A percentile compares a stretch with the other conserved stretches of the same genome.
These are phyloP conservation scores for Erodium texanum DNA, from an alignment of 441 rosid genomes.

Conservation along the genomic window DNA sequence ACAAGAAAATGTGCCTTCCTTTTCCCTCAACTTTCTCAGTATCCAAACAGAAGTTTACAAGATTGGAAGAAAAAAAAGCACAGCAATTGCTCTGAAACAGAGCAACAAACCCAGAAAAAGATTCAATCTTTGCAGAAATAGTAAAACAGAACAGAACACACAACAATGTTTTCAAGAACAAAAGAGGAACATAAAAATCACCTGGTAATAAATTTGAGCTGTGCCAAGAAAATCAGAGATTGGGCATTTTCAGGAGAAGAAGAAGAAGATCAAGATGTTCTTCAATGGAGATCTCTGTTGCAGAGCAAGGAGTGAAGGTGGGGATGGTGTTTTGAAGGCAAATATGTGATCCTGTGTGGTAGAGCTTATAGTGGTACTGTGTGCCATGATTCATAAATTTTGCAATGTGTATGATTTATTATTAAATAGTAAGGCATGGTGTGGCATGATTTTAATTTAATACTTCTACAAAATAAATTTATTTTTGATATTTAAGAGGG, in stretches of 20 bases:
- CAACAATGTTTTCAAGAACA: no score
- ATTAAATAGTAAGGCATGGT: background rate
- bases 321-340: background rate
- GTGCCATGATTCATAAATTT: background rate
- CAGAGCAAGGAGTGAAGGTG: background rate
- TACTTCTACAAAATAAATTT: no score
- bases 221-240: background rate
- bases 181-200: background rate
- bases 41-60: slow-evolving; percentile 20
- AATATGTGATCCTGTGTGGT: background rate
- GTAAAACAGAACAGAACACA: no score
- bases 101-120: background rate
- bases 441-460: background rate
- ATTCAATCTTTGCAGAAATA: background rate
- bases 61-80: background rate
- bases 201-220: background rate
- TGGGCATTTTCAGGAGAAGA: background rate
- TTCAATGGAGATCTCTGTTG: background rate
- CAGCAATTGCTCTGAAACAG: background rate
- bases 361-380: background rate
- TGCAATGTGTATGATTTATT: no score
- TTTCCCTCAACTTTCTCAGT: slow-evolving; percentile 20
- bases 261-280: background rate
- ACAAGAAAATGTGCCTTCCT: background rate
- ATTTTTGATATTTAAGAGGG: background rate